Evolutionary conservation across 1,139 yeast genomes (phyloP), one percentile per base, ranked within the genome.

Genomic region (Sporopachydermia cereana): DNA sequence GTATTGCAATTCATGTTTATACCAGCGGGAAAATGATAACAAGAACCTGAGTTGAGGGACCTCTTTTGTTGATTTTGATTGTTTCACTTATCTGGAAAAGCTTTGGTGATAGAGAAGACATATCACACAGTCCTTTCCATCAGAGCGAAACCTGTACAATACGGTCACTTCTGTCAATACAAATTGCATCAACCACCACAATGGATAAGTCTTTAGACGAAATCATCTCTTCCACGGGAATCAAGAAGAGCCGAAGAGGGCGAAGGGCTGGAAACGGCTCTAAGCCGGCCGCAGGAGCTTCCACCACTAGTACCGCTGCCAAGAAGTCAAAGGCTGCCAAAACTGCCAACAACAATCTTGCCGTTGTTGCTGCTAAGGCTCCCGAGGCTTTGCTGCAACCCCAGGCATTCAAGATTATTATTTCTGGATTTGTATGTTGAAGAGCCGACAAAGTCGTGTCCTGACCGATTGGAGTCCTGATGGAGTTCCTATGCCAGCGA

Each of bases 161-260:
- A n/a, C n/a, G n/a, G n/a, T n/a, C n/a, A n/a, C n/a, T n/a, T n/a
- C n/a, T 27, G 17, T n/a, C 9, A 7, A 12, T 12, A 5, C n/a
- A 34, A 34, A 16, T 34, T 34, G 20, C 9, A 34, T 34, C 39
- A 34, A 74, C 82, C 54, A 67, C 79, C 54, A 73, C 83, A 59
- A 76, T 91, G 68, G 96, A 91, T 71, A 83, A 85, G 71, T 86
- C 97, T 47, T 79, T 91, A 61, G 98, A 91, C 70, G 97, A 89
- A 59, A 91, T 91, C 63, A 85, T 91, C 63, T 75, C 94, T 51
- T 68, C 85, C 52, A 70, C 67, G 64, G 76, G 73, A 58, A 66
- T 66, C 56, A 57, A 55, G 50, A 67, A 69, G 62, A 59, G 52
- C 54, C 45, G 44, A 45, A 25, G 16, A 41, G 22, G 27, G 42